Evolutionary conservation across 768 basidiomycete species (phyloP), one percentile per base, ranked within the genome.

Genomic region (Termitomyces titanicus): DNA sequence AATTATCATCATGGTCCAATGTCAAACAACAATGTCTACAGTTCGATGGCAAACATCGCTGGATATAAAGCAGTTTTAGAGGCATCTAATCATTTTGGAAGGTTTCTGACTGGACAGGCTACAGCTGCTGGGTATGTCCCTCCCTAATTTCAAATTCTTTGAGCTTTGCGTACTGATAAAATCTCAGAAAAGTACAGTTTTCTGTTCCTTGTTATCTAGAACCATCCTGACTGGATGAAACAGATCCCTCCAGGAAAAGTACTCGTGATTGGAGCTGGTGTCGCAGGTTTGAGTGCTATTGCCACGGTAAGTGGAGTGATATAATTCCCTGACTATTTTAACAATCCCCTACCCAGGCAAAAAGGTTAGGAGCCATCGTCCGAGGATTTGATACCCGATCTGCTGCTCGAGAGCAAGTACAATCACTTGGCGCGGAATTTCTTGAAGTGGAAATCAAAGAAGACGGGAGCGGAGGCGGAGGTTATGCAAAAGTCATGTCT

Each of bases 21-120:
- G 17, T n/a, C 42, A 47, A 50, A 39, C 58, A 29, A 52, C n/a
- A 43, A 45, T 34, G 29, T 40, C 17, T 52, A 6, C 53, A 92
- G 92, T 64, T 93, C 91, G 24, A 94, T 94, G 92, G 86, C 88
- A n/a, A 94, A 94, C 66, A 94, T 92, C 39, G 82, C 91, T n/a
- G 92, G 92, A 12, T 94, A 94, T 70, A 92, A 94, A 68, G 92
- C 92, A 38, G 91, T 94, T 45, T 69, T 94, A 66, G 92, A 94
- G 69, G 92, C 92, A 29, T 89, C 91, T 24, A 93, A 92, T 68
- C 82, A 89, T 65, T 94, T 94, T 63, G 92, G 92, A 64, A 78
- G 92, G 61, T 94, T 92, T 73, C 76, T 94, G 61, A 92, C 92
- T 33, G 92, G 92, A 63, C 92, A 94, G 69, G 90, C 92, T 52